Evolutionary conservation across 2,329 filamentous ascomycete species (phyloP).

Genomic region (Leptographium radiaticola): DNA sequence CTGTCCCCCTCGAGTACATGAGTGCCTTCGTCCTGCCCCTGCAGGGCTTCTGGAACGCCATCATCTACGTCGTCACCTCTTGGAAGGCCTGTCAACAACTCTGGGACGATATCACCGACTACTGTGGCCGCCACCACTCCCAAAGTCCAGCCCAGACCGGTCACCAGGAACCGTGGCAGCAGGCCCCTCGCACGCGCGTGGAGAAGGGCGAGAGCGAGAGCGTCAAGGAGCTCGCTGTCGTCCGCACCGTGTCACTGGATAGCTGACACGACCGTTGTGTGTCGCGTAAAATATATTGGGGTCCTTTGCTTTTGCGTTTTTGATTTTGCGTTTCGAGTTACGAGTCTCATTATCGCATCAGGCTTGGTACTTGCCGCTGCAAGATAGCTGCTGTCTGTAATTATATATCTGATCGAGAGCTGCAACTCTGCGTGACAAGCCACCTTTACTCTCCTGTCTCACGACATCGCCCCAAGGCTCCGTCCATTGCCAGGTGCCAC

Average conservation of each 20-base stretch:
- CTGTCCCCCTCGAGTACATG: constrained; percentile 51
- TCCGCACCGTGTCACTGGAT: background rate
- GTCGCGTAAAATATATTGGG: no score
- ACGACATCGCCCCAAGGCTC: no score
- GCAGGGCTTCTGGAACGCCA: constrained; percentile 74
- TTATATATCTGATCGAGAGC: no score
- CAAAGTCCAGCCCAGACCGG: background rate
- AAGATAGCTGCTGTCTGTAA: no score
- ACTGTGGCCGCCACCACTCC: background rate
- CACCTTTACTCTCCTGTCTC: no score
- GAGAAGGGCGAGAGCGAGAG: constrained; percentile 29
- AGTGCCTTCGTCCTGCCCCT: constrained; percentile 65
- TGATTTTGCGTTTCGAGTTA: no score
- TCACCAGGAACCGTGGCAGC: background rate
- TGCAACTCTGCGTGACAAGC: no score
- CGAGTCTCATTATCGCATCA: no score
- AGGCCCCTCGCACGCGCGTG: background rate
- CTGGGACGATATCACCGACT: constrained; percentile 20
- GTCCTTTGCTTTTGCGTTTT: no score
- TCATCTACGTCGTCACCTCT: constrained; percentile 63
- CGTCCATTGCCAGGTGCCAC: background rate
- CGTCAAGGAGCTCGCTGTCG: constrained; percentile 32
- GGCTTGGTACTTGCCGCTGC: no score
- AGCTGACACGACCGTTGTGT: background rate
- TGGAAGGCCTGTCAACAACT: constrained; percentile 47